Conservation (phyloP, 495 filamentous ascomycete genomes). For the Apiosordaria backusii region DNA sequence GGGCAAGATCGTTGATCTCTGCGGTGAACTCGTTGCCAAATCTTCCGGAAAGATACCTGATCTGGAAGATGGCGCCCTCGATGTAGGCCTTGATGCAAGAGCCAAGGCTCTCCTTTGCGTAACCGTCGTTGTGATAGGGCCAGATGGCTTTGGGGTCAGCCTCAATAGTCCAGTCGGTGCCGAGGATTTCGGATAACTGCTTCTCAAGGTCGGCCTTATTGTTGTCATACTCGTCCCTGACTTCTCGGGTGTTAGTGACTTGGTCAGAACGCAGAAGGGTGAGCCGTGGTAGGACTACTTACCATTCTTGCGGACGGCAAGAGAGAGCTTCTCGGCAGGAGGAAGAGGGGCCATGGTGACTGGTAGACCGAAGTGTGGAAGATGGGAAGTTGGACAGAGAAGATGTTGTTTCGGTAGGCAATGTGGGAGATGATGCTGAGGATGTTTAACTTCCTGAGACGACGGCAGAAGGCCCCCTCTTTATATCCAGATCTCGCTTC, state of each 20-base stretch:
- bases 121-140: conserved; percentile 47
- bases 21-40: conserved; percentile 37
- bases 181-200: conserved; percentile 41
- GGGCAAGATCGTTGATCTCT: conserved; percentile 48
- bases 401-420: not conserved
- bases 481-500: not conserved
- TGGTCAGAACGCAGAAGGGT: not conserved
- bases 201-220: conserved; percentile 43
- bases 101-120: conserved; percentile 45
- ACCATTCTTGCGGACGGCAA: conserved; percentile 53
- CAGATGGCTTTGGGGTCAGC: conserved; percentile 46
- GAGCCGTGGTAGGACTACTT: conserved; percentile 11
- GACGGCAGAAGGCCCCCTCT: not conserved
- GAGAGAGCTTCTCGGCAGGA: conserved; percentile 50
- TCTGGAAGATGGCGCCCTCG: conserved; percentile 36
- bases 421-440: conserved; percentile 2
- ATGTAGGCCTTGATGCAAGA: conserved; percentile 47
- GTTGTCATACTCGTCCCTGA: conserved; percentile 52
- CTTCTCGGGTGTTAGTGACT: conserved; percentile 25
- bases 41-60: conserved; percentile 36
- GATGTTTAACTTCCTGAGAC: not conserved
- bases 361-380: not conserved
- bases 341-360: conserved; percentile 39
- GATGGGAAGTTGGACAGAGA: not conserved
- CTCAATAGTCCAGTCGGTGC: conserved; percentile 47